A percentile compares a stretch with the other conserved stretches of the same genome.
Evolutionary conservation across 2,329 filamentous ascomycete species (phyloP).

Genomic region (Fusarium sulawesiense): DNA sequence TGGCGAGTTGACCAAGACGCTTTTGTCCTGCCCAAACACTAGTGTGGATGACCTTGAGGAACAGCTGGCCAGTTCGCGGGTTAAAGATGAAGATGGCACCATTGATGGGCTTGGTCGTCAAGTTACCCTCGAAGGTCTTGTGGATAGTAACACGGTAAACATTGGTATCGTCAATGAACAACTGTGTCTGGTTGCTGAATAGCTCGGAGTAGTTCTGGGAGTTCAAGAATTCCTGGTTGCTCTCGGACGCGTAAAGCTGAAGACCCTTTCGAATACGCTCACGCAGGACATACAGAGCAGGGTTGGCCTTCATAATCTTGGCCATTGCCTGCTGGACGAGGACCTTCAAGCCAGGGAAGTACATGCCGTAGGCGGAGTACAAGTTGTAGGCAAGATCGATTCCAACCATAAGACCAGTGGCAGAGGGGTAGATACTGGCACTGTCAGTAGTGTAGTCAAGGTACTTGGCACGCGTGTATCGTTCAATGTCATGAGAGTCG

Average conservation of each 20-base stretch:
- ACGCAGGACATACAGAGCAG: constrained; percentile 92
- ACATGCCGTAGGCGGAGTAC: constrained; percentile 97
- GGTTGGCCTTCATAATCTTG: constrained; percentile 99
- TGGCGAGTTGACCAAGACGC: constrained; percentile 96
- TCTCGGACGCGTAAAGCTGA: constrained; percentile 97
- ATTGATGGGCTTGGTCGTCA: constrained; percentile 99
- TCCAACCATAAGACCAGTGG: constrained; percentile 96
- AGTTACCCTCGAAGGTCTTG: constrained; percentile 98
- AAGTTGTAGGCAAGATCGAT: constrained; percentile 98
- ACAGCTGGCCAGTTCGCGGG: constrained; percentile 95
- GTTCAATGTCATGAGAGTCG: constrained; percentile 98
- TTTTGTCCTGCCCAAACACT: constrained; percentile 99
- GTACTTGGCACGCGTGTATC: constrained; percentile 97
- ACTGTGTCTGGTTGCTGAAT: constrained; percentile 98
- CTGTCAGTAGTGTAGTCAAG: constrained; percentile 98
- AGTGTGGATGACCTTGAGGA: constrained; percentile 99
- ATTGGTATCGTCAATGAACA: constrained; percentile 99
- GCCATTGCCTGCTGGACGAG: constrained; percentile 98
- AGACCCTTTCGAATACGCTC: constrained; percentile 99
- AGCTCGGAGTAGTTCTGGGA: constrained; percentile 99
- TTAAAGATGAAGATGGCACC: constrained; percentile 99
- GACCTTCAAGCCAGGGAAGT: constrained; percentile 97
- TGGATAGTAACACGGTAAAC: constrained; percentile 99
- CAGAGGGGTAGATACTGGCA: constrained; percentile 97
- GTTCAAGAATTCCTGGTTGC: constrained; percentile 98